Base-by-base conservation (phyloP, 345 rosid species). In the Citrus sp. region DNA sequence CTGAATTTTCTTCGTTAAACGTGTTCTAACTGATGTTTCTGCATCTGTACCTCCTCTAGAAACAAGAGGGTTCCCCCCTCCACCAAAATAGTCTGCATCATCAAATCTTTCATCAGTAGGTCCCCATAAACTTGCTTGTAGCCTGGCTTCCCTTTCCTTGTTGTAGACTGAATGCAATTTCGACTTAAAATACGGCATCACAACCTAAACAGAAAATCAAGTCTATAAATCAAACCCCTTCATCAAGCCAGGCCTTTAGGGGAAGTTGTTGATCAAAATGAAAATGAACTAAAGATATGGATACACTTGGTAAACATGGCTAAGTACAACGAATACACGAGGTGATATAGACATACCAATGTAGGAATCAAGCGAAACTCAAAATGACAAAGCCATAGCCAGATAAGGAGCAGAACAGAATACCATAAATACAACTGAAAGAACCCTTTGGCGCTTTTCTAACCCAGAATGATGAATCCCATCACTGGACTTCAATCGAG, bases 61-160 rank as follows among this genome's bases (percentile, higher is more conserved):
- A 84, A 83, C 81, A 85, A 87, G 68, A 63, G 94, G 80, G 66
- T 77, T 77, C 22, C 85, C 94, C 25, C 56, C 90, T 64, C 87
- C 86, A 77, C 72, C 86, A 69, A 87, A 77, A 73, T 76, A 86
- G 68, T 88, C 89, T 70, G 83, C 74, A 79, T 87, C 91, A 60
- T 84, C 91, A 77, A 94, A 85, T 77, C 88, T 82, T 79, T 86
- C 94, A 63, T 87, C 97, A n/a, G 83, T 89, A 78, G 85, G 63
- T 75, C 99, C 99, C 99, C 99, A 97, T 77, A 97, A 85, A 80
- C 98, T 97, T 69, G 94, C 97, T 78, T 91, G 94, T 80, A 94
- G 93, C 83, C 94, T 90, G 67, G 96, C 95, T 87, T 97, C 98
- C 89, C 98, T 94, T 87, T 97, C 97, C 87, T 84, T 92, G 85